Conservation (phyloP, 169 alveolate species). For the Miamiensis avidus region DNA sequence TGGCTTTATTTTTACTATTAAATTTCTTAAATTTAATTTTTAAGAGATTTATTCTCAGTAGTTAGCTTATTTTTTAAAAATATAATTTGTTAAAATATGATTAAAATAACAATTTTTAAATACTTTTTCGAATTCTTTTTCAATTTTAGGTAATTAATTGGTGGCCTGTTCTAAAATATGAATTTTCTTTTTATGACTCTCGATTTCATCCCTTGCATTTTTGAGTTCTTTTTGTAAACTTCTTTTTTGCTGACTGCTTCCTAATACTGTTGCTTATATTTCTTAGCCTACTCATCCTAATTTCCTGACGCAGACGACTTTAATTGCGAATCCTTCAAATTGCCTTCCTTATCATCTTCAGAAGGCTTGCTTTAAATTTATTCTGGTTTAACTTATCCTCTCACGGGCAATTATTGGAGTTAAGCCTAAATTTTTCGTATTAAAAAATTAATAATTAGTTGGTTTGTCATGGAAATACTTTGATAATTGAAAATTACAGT, state of each 20-base stretch:
- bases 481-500: background rate
- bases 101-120: no score
- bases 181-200: background rate
- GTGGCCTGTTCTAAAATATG: background rate
- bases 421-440: background rate
- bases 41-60: no score
- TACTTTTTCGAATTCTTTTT: background rate
- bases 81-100: no score
- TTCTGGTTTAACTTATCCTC: background rate
- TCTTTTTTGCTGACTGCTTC: background rate
- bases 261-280: background rate
- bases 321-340: background rate
- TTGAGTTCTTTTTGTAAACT: background rate
- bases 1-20: no score
- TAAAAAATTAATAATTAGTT: no score
- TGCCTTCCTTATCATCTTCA: background rate
- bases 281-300: background rate
- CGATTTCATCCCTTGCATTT: background rate
- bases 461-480: background rate
- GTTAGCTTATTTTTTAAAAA: no score
- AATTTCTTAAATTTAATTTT: no score
- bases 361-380: background rate
- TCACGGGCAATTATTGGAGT: background rate
- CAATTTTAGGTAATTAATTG: background rate
- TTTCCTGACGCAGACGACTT: no score